A percentile compares a stretch with the other conserved stretches of the same genome.
These are phyloP conservation scores for Amaranthus tricolor DNA, from an alignment of 179 eudicot genomes.

Conservation along the genomic window DNA sequence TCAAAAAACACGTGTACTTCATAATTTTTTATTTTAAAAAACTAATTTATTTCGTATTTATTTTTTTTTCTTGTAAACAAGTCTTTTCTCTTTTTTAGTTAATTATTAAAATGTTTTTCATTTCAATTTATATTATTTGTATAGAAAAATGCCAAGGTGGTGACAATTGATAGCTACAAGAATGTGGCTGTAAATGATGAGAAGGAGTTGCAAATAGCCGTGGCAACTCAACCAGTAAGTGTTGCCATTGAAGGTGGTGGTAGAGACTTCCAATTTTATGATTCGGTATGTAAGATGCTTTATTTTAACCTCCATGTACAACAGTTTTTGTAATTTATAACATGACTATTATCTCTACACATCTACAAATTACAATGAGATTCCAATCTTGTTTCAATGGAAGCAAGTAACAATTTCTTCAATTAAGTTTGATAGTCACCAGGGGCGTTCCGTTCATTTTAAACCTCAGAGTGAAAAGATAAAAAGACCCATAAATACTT, in stretches of 20 bases:
- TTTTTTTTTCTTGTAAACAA: no score
- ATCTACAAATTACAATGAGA: no score
- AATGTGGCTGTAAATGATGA: conserved; percentile 68
- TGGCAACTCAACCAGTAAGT: conserved; percentile 82
- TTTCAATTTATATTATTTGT: neutral
- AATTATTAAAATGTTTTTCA: neutral
- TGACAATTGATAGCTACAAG: conserved; percentile 71
- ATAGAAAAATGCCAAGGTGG: conserved; percentile 69
- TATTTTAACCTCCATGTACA: no score
- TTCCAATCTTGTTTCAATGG: no score
- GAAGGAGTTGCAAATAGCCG: conserved; percentile 66
- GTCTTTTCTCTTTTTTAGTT: no score
- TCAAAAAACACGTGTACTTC: neutral
- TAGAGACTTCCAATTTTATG: conserved; percentile 56
- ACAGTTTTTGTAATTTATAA: no score
- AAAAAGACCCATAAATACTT: no score
- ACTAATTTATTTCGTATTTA: neutral
- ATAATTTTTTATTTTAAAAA: neutral
- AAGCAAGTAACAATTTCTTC: no score
- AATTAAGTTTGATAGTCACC: no score
- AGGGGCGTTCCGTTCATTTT: no score
- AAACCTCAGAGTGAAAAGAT: no score
- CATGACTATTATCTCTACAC: no score
- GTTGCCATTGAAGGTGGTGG: conserved; percentile 86
- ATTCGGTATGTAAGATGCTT: conserved; percentile 38